Conservation (phyloP, 2,329 filamentous ascomycete species). For the Phaeomoniella chlamydospora region DNA sequence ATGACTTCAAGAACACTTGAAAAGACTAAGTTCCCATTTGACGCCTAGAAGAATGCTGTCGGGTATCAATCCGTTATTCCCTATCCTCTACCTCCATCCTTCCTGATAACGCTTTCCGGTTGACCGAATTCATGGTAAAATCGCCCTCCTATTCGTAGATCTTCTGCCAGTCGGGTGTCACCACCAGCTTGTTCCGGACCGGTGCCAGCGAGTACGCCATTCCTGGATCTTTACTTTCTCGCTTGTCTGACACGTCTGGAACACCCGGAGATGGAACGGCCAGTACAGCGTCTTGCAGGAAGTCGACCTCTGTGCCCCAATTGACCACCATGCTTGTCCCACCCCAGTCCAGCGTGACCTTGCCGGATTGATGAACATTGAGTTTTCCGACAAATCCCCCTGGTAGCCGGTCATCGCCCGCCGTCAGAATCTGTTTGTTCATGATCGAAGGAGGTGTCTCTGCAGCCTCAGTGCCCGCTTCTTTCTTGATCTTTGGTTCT, state of each 20-base stretch:
- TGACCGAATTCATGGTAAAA: no score
- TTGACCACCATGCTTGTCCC: conserved; percentile 43
- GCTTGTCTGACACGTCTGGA: neutral
- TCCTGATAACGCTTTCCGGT: no score
- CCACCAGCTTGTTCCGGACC: conserved; percentile 50
- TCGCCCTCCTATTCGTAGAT: conserved; percentile 27
- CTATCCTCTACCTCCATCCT: no score
- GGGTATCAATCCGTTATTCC: no score
- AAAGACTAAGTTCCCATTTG: no score
- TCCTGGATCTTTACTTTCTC: conserved; percentile 18
- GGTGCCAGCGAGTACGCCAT: conserved; percentile 43
- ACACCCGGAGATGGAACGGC: conserved; percentile 5
- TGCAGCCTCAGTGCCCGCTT: conserved; percentile 13
- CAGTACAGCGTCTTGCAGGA: conserved; percentile 45
- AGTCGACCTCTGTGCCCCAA: conserved; percentile 40
- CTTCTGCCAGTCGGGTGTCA: conserved; percentile 45
- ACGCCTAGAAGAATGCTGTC: no score
- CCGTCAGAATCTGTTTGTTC: conserved; percentile 4
- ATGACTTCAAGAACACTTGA: no score
- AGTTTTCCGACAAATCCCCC: conserved; percentile 46
- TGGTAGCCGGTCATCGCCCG: conserved; percentile 12
- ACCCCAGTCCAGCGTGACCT: conserved; percentile 48
- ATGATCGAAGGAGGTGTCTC: conserved; percentile 3
- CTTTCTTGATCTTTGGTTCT: conserved; percentile 16
- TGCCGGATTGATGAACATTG: conserved; percentile 46